These are phyloP conservation scores for Ceratopteris richardii DNA, from an alignment of 75 land plant species.

Conservation along the genomic window DNA sequence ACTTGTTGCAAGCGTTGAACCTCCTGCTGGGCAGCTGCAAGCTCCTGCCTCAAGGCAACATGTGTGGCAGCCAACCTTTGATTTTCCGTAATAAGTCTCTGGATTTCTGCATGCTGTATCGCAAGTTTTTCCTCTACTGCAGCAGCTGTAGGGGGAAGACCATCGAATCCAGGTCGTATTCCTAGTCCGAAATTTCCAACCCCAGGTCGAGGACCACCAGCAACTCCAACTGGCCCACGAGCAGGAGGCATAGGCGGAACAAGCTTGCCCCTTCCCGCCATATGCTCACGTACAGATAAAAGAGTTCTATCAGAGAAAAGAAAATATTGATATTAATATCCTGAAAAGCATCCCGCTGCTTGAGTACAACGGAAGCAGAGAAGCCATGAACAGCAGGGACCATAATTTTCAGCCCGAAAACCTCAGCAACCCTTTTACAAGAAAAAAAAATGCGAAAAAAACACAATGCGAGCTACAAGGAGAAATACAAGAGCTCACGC, in stretches of 20 bases:
- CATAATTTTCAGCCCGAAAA: no score
- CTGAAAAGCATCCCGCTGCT: no score
- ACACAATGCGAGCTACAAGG: no score
- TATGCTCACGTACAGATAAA: neutral
- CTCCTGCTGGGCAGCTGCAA: constrained; percentile 57
- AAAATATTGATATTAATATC: no score
- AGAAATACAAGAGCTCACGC: no score
- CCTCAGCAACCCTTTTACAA: no score
- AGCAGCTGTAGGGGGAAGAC: constrained; percentile 20
- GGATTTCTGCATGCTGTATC: constrained; percentile 48
- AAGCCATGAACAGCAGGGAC: no score
- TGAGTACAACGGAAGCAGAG: no score
- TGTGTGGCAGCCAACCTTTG: constrained; percentile 49
- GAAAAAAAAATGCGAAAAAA: no score
- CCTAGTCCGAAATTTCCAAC: neutral
- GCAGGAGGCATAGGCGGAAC: neutral
- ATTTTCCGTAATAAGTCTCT: constrained; percentile 55
- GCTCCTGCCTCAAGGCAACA: constrained; percentile 50
- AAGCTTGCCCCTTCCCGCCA: constrained; percentile 3
- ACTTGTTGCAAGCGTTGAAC: constrained; percentile 43
- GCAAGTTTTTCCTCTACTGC: constrained; percentile 65
- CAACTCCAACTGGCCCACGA: neutral
- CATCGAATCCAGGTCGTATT: neutral
- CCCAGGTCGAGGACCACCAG: neutral
- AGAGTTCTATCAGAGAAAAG: no score